Evolutionary conservation across 2,329 filamentous ascomycete species (phyloP).

Genomic region (Ascochyta fabae): DNA sequence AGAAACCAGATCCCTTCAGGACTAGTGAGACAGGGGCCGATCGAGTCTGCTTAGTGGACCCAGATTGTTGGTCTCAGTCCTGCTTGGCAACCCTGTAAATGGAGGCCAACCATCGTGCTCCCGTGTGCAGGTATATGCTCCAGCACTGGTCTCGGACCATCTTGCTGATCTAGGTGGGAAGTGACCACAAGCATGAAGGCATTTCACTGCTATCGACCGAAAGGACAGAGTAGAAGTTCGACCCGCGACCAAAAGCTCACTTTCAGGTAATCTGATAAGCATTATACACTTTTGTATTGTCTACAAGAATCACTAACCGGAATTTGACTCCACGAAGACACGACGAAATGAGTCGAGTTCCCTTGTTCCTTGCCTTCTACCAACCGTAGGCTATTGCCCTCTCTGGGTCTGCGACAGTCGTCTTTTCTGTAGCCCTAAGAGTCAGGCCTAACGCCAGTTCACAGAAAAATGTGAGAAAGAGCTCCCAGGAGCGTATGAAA

Average conservation of each 20-base stretch:
- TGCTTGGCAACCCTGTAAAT: not conserved
- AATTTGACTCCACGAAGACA: too few relatives aligned
- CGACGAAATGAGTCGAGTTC: not conserved
- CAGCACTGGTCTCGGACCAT: not conserved
- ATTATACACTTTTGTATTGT: too few relatives aligned
- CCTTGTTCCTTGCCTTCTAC: not conserved
- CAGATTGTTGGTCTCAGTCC: not conserved
- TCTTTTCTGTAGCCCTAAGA: slow-evolving; percentile 7
- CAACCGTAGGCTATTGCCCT: slow-evolving; percentile 2
- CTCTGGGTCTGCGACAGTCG: not conserved
- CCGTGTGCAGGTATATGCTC: not conserved
- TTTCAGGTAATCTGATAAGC: not conserved
- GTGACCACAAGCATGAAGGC: not conserved
- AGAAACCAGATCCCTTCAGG: not conserved
- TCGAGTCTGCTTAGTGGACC: not conserved
- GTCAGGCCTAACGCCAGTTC: not conserved
- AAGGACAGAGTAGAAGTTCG: not conserved
- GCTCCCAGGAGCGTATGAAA: slow-evolving; percentile 4
- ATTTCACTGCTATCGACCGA: not conserved
- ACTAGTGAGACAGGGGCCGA: not conserved
- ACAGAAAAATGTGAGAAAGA: slow-evolving; percentile 3
- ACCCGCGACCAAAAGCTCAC: not conserved
- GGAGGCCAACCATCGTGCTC: too few relatives aligned
- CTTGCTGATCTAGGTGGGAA: not conserved
- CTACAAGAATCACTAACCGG: not conserved